These are phyloP conservation scores for Rubia tinctorum DNA, from an alignment of 305 asterid species.

Conservation along the genomic window DNA sequence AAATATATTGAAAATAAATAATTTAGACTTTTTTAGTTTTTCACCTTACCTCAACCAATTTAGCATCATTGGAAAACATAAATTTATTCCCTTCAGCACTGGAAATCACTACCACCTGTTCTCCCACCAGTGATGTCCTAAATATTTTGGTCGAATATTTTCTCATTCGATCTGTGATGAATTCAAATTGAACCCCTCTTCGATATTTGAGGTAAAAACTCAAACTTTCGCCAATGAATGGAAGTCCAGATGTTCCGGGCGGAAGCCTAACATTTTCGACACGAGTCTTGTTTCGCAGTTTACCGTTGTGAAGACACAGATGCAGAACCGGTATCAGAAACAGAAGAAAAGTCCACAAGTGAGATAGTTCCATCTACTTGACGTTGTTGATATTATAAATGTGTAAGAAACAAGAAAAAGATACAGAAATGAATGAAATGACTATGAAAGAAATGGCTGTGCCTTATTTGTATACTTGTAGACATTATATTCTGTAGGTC, in stretches of 20 bases:
- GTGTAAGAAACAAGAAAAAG: background rate
- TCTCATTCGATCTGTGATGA: background rate
- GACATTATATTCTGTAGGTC: too few species aligned
- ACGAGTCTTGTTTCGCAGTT: background rate
- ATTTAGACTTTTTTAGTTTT: background rate
- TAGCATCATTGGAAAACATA: background rate
- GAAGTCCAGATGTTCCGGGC: background rate
- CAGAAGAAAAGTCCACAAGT: background rate
- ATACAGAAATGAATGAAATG: background rate
- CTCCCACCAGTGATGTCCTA: background rate
- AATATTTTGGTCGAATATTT: background rate
- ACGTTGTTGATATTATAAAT: background rate
- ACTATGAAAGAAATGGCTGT: too few species aligned
- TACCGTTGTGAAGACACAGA: background rate
- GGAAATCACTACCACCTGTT: background rate
- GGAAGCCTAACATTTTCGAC: background rate
- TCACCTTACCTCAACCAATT: background rate
- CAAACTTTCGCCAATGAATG: background rate
- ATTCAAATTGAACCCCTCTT: background rate
- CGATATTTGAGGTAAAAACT: background rate
- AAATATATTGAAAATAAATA: too few species aligned
- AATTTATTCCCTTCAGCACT: background rate
- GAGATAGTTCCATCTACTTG: background rate
- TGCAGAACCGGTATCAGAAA: background rate
- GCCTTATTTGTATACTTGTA: too few species aligned